These are phyloP conservation scores for Cordia subcordata DNA, from an alignment of 257 asterid species.

Conservation along the genomic window DNA sequence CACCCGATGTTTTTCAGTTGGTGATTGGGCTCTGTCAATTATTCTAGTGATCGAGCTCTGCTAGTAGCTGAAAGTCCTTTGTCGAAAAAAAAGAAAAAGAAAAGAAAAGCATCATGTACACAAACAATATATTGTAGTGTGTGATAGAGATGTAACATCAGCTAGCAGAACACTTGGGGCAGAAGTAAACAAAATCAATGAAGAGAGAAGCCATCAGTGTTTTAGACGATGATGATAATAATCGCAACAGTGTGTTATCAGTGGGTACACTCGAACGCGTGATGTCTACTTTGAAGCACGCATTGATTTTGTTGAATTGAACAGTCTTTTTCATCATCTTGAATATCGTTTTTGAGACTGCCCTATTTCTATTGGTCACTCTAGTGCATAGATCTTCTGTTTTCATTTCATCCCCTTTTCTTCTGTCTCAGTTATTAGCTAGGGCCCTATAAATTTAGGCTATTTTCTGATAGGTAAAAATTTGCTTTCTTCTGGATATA, in stretches of 20 bases:
- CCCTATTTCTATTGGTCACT: constrained; percentile 29
- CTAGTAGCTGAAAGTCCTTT: too few species aligned
- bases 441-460: neutral
- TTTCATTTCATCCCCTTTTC: neutral
- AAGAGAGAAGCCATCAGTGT: neutral
- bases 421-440: neutral
- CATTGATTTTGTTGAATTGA: constrained; percentile 22
- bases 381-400: constrained; percentile 11
- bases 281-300: constrained; percentile 20
- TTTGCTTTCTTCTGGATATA: too few species aligned
- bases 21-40: too few species aligned
- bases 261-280: constrained; percentile 12
- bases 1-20: too few species aligned
- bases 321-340: constrained; percentile 39
- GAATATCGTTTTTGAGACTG: constrained; percentile 22
- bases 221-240: constrained; percentile 11
- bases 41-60: too few species aligned
- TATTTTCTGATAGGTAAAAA: too few species aligned
- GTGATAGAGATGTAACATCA: constrained; percentile 19
- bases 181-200: constrained; percentile 6
- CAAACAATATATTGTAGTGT: neutral
- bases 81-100: too few species aligned
- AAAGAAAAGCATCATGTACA: neutral
- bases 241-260: neutral
- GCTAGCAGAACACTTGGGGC: constrained; percentile 10